These are phyloP conservation scores for Parachaetomium inaequale DNA, from an alignment of 495 filamentous ascomycete genomes.

Conservation along the genomic window DNA sequence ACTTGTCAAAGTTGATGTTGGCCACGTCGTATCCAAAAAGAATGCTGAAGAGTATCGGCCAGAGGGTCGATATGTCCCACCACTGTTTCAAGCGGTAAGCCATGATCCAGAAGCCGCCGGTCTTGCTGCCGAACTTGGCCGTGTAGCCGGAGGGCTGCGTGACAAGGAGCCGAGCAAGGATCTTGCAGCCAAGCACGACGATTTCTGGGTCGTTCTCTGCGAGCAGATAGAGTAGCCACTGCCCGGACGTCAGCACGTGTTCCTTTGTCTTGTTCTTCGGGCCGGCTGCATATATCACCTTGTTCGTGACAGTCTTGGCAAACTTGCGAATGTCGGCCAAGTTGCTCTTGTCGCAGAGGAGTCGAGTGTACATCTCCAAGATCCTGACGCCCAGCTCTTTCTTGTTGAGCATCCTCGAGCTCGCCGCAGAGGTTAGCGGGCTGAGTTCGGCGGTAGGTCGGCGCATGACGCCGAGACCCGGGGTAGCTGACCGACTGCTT, in stretches of 20 bases:
- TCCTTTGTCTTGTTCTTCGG: conserved; percentile 18
- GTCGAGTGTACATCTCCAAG: conserved; percentile 73
- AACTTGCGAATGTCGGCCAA: conserved; percentile 74
- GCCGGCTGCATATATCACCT: conserved; percentile 55
- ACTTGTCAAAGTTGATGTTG: conserved; percentile 64
- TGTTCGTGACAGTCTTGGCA: conserved; percentile 91
- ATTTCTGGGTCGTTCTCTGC: conserved; percentile 82
- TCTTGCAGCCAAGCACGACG: conserved; percentile 75
- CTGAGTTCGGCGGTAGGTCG: conserved; percentile 32
- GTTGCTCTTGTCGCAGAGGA: conserved; percentile 73
- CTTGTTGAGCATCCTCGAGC: conserved; percentile 41
- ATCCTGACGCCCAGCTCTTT: conserved; percentile 69
- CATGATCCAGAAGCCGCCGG: conserved; percentile 82
- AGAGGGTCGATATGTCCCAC: conserved; percentile 83
- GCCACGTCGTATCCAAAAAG: conserved; percentile 80
- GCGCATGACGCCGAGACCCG: conserved; percentile 30
- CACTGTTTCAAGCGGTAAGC: conserved; percentile 74
- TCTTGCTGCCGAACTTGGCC: conserved; percentile 78
- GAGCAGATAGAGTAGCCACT: conserved; percentile 95
- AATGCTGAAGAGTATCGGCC: conserved; percentile 87
- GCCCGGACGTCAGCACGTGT: conserved; percentile 40
- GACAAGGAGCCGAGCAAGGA: conserved; percentile 80
- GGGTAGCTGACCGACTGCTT: conserved; percentile 37
- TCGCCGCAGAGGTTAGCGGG: conserved; percentile 14
- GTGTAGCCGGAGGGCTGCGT: conserved; percentile 74